These are phyloP conservation scores for Entomortierella beljakovae DNA, from an alignment of 192 early-diverging fungal genomes.

Conservation along the genomic window DNA sequence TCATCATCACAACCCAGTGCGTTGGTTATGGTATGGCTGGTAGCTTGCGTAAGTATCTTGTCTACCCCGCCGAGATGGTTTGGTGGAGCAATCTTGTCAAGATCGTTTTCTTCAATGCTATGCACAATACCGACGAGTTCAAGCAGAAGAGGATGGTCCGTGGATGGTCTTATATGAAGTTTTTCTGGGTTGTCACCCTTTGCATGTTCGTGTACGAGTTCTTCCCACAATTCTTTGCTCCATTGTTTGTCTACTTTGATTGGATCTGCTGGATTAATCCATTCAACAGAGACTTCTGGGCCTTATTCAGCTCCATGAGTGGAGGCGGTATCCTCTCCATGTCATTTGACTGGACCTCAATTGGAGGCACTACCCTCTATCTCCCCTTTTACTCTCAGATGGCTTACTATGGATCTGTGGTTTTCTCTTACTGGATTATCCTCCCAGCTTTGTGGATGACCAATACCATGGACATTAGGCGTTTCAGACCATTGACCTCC, in stretches of 20 bases:
- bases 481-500: conserved; percentile 18
- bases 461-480: conserved; percentile 45
- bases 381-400: conserved; percentile 62
- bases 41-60: conserved; percentile 77
- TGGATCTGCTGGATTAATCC: conserved; percentile 47
- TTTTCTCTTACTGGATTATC: conserved; percentile 75
- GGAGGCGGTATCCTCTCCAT: conserved; percentile 78
- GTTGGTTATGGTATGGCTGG: conserved; percentile 79
- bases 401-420: conserved; percentile 68
- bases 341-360: conserved; percentile 75
- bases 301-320: conserved; percentile 31
- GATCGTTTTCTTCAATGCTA: conserved; percentile 60
- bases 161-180: conserved; percentile 44
- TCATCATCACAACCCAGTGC: conserved; percentile 74
- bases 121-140: conserved; percentile 50
- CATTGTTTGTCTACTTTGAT: conserved; percentile 33
- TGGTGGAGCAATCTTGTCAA: conserved; percentile 84
- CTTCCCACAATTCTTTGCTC: conserved; percentile 45
- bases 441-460: conserved; percentile 71
- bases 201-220: conserved; percentile 62
- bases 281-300: conserved; percentile 32
- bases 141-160: conserved; percentile 11
- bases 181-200: conserved; percentile 55
- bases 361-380: conserved; percentile 31
- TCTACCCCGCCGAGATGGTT: conserved; percentile 85